These are phyloP conservation scores for Fusarium tricinctum DNA, from an alignment of 2,329 filamentous ascomycete species.

Conservation along the genomic window DNA sequence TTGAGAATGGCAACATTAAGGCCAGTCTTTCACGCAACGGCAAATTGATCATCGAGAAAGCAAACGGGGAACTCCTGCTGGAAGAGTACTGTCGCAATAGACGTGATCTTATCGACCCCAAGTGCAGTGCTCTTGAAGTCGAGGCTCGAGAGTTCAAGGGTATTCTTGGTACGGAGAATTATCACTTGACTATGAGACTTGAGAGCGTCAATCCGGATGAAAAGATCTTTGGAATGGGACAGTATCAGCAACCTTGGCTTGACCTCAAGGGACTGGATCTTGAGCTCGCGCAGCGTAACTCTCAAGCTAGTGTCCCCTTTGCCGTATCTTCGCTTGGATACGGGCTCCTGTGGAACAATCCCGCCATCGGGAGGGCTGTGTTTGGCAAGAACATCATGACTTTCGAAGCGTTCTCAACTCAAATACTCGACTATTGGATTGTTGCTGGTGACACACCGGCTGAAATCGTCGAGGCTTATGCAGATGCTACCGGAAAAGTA, in stretches of 20 bases:
- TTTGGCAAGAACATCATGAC: conserved; percentile 72
- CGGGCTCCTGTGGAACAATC: conserved; percentile 77
- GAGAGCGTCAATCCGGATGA: conserved; percentile 69
- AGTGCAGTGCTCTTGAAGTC: conserved; percentile 69
- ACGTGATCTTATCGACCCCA: conserved; percentile 65
- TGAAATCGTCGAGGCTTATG: conserved; percentile 70
- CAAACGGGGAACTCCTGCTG: conserved; percentile 48
- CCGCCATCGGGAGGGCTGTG: conserved; percentile 70
- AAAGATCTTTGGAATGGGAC: conserved; percentile 77
- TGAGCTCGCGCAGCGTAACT: conserved; percentile 76
- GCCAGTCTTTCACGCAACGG: conserved; percentile 49
- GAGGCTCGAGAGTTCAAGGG: conserved; percentile 71
- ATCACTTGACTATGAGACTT: conserved; percentile 70
- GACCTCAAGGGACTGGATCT: conserved; percentile 73
- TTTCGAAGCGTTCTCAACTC: conserved; percentile 72
- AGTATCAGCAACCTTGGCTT: conserved; percentile 75
- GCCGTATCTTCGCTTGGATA: conserved; percentile 71
- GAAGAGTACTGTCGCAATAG: conserved; percentile 53
- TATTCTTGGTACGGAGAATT: conserved; percentile 63
- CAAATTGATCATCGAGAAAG: conserved; percentile 51
- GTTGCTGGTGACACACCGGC: conserved; percentile 69
- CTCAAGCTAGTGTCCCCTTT: conserved; percentile 75
- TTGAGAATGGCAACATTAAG: conserved; percentile 51
- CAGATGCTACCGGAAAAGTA: conserved; percentile 68
- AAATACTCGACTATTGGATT: conserved; percentile 73